A percentile compares a stretch with the other conserved stretches of the same genome.
Evolutionary conservation across 129 eudicot genomes (phyloP).

Genomic region (Centaurea solstitialis): DNA sequence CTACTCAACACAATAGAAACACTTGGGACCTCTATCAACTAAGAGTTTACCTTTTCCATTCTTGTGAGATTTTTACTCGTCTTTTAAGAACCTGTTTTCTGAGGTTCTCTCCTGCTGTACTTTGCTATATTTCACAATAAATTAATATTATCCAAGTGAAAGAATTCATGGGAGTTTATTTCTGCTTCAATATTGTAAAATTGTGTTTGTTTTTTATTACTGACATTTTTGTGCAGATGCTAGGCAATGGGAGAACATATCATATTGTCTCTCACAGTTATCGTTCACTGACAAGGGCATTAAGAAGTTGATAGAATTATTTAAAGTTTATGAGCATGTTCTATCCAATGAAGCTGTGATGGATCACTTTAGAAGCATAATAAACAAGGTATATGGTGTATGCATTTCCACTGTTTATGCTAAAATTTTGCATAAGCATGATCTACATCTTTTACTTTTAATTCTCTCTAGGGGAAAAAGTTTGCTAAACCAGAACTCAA

Average conservation of each 20-base stretch:
- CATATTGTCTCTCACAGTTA: conserved; percentile 93
- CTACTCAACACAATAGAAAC: neutral
- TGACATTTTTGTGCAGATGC: conserved; percentile 57
- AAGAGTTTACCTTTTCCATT: neutral
- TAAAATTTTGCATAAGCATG: neutral
- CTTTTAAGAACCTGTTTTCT: neutral
- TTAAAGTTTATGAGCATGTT: conserved; percentile 85
- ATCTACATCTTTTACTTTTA: neutral
- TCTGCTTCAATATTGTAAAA: conserved; percentile 7
- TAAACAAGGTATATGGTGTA: conserved; percentile 62
- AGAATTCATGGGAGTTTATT: neutral
- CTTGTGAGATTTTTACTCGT: neutral
- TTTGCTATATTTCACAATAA: neutral
- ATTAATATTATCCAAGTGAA: neutral
- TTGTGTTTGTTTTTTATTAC: conserved; percentile 8
- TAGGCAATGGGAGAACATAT: conserved; percentile 87
- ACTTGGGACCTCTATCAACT: neutral
- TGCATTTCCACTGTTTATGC: neutral
- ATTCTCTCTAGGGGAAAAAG: conserved; percentile 67
- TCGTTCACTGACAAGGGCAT: conserved; percentile 93
- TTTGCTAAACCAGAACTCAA: conserved; percentile 92
- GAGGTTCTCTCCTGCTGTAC: neutral
- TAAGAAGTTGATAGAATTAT: conserved; percentile 80
- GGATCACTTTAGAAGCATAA: conserved; percentile 83
- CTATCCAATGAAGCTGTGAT: conserved; percentile 77